phyloP scores from a whole-genome alignment of 345 rosid genomes.

The Cardamine chenopodiifolia region DNA sequence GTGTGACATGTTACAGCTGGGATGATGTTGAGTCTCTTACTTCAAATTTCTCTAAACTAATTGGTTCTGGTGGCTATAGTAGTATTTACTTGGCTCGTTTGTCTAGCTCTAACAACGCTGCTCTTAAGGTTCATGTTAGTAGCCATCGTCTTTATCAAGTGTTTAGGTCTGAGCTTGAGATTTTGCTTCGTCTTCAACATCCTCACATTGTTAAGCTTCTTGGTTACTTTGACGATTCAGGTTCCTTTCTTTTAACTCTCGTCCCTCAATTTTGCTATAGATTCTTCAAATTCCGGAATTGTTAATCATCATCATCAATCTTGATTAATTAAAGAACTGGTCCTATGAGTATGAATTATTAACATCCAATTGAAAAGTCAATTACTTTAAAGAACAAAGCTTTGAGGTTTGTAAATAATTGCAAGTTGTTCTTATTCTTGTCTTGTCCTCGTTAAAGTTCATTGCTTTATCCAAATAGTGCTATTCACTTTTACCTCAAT shows the following conservation, averaged over 20 bases:
- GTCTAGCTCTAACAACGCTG: slow-evolving; percentile 48
- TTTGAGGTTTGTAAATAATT: neutral
- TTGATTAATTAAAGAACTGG: slow-evolving; percentile 2
- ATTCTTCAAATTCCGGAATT: neutral
- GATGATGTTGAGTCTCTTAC: slow-evolving; percentile 57
- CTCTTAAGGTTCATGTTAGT: slow-evolving; percentile 66
- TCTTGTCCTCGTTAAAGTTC: slow-evolving; percentile 34
- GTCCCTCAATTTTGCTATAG: neutral
- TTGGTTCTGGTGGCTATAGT: slow-evolving; percentile 88
- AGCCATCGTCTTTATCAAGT: slow-evolving; percentile 64
- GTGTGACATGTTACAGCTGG: slow-evolving; percentile 53
- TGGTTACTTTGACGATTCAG: slow-evolving; percentile 73
- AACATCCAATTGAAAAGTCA: slow-evolving; percentile 22
- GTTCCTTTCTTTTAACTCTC: slow-evolving; percentile 37
- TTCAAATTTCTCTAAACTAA: slow-evolving; percentile 51
- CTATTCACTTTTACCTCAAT: neutral
- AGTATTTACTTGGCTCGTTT: slow-evolving; percentile 67
- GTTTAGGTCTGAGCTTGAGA: slow-evolving; percentile 74
- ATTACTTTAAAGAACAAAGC: slow-evolving; percentile 13
- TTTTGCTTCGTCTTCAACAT: slow-evolving; percentile 68
- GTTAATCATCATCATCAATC: neutral
- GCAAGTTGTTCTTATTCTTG: slow-evolving; percentile 29
- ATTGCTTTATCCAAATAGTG: neutral
- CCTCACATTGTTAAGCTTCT: slow-evolving; percentile 72
- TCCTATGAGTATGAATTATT: slow-evolving; percentile 15